Percentiles rank a stretch among this genome's conserved stretches.
These are phyloP conservation scores for Trichomonas vaginalis DNA, from an alignment of 208 protist genomes.

Conservation along the genomic window DNA sequence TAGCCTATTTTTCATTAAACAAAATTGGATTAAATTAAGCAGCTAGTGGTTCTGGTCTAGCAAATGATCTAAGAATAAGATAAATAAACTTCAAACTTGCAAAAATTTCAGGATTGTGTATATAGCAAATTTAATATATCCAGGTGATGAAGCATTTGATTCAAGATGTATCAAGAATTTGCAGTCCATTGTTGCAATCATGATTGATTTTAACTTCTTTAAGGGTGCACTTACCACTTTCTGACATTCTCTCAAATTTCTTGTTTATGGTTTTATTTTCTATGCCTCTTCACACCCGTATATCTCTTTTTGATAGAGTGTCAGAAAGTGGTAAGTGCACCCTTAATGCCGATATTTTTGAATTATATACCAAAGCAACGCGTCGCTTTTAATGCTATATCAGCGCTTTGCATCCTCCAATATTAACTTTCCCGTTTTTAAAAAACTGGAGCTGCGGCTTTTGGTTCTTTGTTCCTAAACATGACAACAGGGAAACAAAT, in stretches of 20 bases:
- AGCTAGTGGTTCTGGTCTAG: neutral
- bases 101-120: conserved; percentile 12
- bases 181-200: neutral
- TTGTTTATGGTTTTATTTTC: too few relatives aligned
- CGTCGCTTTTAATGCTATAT: neutral
- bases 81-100: conserved; percentile 44
- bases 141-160: neutral
- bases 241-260: too few relatives aligned
- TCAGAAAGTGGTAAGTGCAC: neutral
- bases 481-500: conserved; percentile 64
- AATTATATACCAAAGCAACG: neutral
- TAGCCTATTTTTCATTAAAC: too few relatives aligned
- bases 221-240: too few relatives aligned
- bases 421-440: conserved; percentile 60
- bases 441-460: conserved; percentile 67
- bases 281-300: too few relatives aligned
- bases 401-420: neutral
- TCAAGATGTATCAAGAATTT: neutral
- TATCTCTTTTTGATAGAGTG: too few relatives aligned
- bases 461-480: conserved; percentile 64
- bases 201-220: neutral
- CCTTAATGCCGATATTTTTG: neutral
- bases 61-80: conserved; percentile 38
- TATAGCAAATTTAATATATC: neutral
- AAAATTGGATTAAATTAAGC: too few relatives aligned